Conservation (phyloP, 306 rosid genomes). For the Rubus idaeus region DNA sequence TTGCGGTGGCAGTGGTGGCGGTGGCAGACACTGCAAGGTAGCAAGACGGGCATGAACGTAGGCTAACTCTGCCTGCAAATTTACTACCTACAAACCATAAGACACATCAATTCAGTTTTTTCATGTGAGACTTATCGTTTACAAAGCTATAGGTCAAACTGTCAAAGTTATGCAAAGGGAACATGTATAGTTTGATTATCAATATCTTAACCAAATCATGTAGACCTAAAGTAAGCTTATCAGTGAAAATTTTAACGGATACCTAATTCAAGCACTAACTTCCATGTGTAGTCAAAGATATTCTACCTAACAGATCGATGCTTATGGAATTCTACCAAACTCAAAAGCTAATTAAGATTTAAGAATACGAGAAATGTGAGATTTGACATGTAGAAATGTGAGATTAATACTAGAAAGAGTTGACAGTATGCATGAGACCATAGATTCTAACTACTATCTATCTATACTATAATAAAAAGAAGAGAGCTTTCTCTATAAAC, state of each 20-base stretch:
- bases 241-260: neutral
- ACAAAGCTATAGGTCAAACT: neutral
- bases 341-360: slow-evolving; percentile 28
- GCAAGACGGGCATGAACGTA: slow-evolving; percentile 73
- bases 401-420: neutral
- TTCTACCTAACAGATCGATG: slow-evolving; percentile 27
- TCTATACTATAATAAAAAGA: too few relatives aligned
- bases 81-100: slow-evolving; percentile 53
- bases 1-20: slow-evolving; percentile 17
- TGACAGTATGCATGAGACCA: neutral
- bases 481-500: too few relatives aligned
- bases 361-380: neutral
- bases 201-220: neutral
- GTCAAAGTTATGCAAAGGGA: neutral
- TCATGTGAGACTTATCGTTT: neutral
- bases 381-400: slow-evolving; percentile 11
- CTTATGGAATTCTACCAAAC: slow-evolving; percentile 47
- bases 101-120: neutral
- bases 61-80: slow-evolving; percentile 78
- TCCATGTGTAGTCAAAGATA: slow-evolving; percentile 8
- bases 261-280: neutral
- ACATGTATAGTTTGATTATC: neutral
- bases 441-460: too few relatives aligned
- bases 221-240: neutral
- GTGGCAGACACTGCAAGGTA: slow-evolving; percentile 42